These are phyloP conservation scores for Lathyrus tuberosus DNA, from an alignment of 306 rosid species.

Conservation along the genomic window DNA sequence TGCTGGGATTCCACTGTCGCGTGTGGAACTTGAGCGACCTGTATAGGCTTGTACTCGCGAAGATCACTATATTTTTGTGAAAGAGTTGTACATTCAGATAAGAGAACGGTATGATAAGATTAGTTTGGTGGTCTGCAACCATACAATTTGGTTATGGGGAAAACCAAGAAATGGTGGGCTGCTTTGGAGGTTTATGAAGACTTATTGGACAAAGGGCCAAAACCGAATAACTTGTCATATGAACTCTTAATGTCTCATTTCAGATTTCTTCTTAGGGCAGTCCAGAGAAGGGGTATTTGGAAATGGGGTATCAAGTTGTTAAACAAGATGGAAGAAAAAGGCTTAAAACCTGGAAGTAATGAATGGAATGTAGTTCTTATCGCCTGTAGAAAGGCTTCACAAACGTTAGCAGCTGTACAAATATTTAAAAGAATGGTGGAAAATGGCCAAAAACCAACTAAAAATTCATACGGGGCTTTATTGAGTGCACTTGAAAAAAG, in stretches of 20 bases:
- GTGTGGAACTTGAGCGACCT: slow-evolving; percentile 69
- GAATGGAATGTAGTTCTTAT: slow-evolving; percentile 95
- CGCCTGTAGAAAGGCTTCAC: slow-evolving; percentile 92
- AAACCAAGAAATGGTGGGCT: slow-evolving; percentile 97
- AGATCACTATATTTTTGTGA: slow-evolving; percentile 71
- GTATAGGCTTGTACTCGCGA: slow-evolving; percentile 94
- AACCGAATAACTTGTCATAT: slow-evolving; percentile 82
- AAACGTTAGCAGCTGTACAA: slow-evolving; percentile 79
- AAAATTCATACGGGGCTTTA: slow-evolving; percentile 87
- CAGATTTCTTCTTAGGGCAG: slow-evolving; percentile 81
- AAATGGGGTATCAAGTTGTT: slow-evolving; percentile 90
- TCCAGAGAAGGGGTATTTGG: slow-evolving; percentile 77
- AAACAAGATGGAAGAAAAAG: slow-evolving; percentile 97
- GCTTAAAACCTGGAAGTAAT: slow-evolving; percentile 81
- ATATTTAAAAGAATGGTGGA: slow-evolving; percentile 90
- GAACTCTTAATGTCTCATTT: slow-evolving; percentile 84
- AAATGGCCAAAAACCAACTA: slow-evolving; percentile 84
- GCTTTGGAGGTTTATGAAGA: slow-evolving; percentile 94
- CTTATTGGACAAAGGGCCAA: slow-evolving; percentile 89
- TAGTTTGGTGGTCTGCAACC: slow-evolving; percentile 88
- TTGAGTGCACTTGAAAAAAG: slow-evolving; percentile 95
- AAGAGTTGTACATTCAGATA: slow-evolving; percentile 74
- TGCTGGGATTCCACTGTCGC: slow-evolving; percentile 62
- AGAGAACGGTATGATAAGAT: slow-evolving; percentile 64
- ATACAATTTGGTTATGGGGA: slow-evolving; percentile 93